These are phyloP conservation scores for Didymella sp. DNA, from an alignment of 2,329 filamentous ascomycete genomes.

Conservation along the genomic window DNA sequence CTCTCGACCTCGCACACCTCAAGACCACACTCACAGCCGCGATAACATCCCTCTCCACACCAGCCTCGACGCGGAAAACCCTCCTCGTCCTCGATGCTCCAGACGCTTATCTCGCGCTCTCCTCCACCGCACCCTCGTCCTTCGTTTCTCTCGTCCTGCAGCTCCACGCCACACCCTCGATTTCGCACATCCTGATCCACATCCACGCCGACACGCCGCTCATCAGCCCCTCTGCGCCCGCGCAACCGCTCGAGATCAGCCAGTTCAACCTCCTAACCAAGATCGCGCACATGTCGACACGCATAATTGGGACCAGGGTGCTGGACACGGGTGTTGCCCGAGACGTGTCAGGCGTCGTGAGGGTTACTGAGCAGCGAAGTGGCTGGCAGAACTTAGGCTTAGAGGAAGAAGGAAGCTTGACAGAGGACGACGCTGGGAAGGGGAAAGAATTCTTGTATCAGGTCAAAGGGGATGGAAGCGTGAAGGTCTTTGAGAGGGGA, in stretches of 20 bases:
- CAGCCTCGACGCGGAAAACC: conserved; percentile 32
- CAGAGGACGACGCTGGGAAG: conserved; percentile 33
- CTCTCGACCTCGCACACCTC: conserved; percentile 37
- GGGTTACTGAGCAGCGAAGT: conserved; percentile 64
- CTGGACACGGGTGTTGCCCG: conserved; percentile 87
- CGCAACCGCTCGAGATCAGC: conserved; percentile 45
- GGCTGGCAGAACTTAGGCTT: conserved; percentile 39
- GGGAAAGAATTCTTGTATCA: conserved; percentile 82
- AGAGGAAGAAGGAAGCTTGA: conserved; percentile 29
- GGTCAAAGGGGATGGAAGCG: conserved; percentile 77
- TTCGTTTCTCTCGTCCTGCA: conserved; percentile 38
- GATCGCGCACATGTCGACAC: conserved; percentile 76
- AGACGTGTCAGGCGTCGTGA: conserved; percentile 88
- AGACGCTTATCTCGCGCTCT: conserved; percentile 52
- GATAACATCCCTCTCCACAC: conserved; percentile 26
- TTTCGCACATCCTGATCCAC: conserved; percentile 70
- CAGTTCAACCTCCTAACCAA: conserved; percentile 67
- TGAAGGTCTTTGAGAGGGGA: conserved; percentile 85
- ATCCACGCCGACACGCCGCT: conserved; percentile 76
- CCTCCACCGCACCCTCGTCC: conserved; percentile 29
- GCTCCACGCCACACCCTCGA: conserved; percentile 58
- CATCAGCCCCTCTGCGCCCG: conserved; percentile 56
- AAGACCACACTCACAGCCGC: conserved; percentile 37
- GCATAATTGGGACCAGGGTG: conserved; percentile 73
- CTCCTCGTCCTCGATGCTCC: conserved; percentile 56